These are phyloP conservation scores for Gardenia jasminoides DNA, from an alignment of 257 asterid species.

Conservation along the genomic window DNA sequence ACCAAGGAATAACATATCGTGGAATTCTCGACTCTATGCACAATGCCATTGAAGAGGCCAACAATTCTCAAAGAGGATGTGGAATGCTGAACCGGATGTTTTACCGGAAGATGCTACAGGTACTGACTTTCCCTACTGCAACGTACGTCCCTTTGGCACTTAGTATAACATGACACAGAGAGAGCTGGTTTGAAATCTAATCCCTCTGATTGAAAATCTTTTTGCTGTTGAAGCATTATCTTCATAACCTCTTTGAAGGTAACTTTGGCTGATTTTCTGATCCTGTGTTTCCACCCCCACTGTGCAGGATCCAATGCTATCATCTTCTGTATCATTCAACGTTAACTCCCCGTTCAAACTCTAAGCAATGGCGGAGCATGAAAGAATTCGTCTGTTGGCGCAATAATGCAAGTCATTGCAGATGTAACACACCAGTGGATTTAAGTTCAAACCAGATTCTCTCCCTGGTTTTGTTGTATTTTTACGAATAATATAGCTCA, in stretches of 20 bases:
- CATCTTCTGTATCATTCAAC: slow-evolving; percentile 44
- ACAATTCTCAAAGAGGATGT: slow-evolving; percentile 27
- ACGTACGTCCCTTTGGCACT: not conserved
- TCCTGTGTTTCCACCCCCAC: not conserved
- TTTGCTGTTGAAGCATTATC: not conserved
- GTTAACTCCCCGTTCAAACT: slow-evolving; percentile 39
- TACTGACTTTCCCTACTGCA: slow-evolving; percentile 18
- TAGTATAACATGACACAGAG: not conserved
- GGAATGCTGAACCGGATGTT: slow-evolving; percentile 36
- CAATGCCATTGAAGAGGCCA: slow-evolving; percentile 37
- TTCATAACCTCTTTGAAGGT: not conserved
- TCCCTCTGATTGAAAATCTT: not conserved
- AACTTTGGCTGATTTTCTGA: not conserved
- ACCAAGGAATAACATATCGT: slow-evolving; percentile 36
- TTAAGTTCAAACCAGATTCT: not conserved
- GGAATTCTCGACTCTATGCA: slow-evolving; percentile 45
- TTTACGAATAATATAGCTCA: not conserved
- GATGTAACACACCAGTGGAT: not conserved
- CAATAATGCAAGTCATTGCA: not conserved
- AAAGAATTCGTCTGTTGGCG: not conserved
- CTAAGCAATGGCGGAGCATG: slow-evolving; percentile 8
- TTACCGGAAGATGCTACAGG: slow-evolving; percentile 64
- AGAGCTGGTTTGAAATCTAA: not conserved
- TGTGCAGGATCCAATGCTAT: slow-evolving; percentile 55
- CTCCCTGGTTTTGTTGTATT: not conserved